Evolutionary conservation across 352 stramenopile species (phyloP), one percentile per base, ranked within the genome.

Genomic region (Globisporangium solare): DNA sequence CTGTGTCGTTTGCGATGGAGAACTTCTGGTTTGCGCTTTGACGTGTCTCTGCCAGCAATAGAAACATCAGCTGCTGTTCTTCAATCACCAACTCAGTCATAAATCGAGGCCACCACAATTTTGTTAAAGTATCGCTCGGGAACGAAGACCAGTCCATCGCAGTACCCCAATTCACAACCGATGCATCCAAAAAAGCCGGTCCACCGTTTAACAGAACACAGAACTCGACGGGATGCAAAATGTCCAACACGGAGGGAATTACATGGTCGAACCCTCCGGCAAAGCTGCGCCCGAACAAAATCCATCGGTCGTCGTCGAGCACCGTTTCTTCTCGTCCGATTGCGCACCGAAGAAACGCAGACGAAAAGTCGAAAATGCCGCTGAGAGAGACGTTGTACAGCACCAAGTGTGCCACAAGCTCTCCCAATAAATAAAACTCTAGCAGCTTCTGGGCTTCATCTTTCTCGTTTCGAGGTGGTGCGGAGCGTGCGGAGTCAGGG

Each of bases 401-500:
- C 47, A 80, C 73, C 47, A 88, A 65, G 47, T 88, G 73, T 43
- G 80, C 80, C 35, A 84, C 56, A 15, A 91, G 57, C 61, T 88
- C 68, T 10, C 81, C 81, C 11, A 90, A 65, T 51, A 90, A 62
- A 48, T 74, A 87, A 54, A 74, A 88, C 22, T 66, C 71, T 6
- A 76, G 50, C 22, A 88, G 62, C 45, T 67, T 63, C 17, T 45
- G 46, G 32, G 15, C 32, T 40, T 66, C 12, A 0, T 67, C 50
- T 32, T 68, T 52, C 1, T 51, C 18, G 1, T 50, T 40, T 5
- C 14, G 17, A 22, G 42, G 22, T 8, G 43, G 40, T 12, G 21
- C 21, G 15, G 21, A 1, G 1, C 20, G 17, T 12, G 59, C 37
- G 13, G 41, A 27, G 47, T 51, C 48, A 0, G 20, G 18, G 15